A percentile compares a stretch with the other conserved stretches of the same genome.
Evolutionary conservation across 164 flowering plant species (phyloP).

Genomic region (Santalum album): DNA sequence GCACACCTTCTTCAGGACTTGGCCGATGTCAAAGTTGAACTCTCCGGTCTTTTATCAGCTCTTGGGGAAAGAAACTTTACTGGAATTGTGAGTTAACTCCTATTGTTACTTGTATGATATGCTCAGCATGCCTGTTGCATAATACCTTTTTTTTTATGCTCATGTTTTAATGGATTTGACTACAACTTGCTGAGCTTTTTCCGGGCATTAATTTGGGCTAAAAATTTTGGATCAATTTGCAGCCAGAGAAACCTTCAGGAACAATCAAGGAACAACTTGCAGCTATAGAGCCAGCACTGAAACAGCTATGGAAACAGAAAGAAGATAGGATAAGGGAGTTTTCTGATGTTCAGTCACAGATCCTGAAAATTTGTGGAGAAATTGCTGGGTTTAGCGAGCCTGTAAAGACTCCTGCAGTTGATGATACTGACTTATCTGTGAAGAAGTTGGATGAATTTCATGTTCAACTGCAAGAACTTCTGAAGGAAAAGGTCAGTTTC

Average conservation of each 20-base stretch:
- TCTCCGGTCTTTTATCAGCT: constrained; percentile 59
- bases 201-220: too few relatives aligned
- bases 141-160: not conserved
- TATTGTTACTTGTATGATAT: too few relatives aligned
- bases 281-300: constrained; percentile 72
- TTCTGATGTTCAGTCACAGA: constrained; percentile 73
- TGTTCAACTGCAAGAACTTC: constrained; percentile 77
- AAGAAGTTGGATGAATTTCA: constrained; percentile 80
- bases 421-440: constrained; percentile 70
- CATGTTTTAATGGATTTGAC: not conserved
- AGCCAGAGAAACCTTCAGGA: constrained; percentile 75
- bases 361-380: constrained; percentile 79
- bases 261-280: constrained; percentile 93
- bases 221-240: constrained; percentile 16
- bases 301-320: constrained; percentile 72
- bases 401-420: constrained; percentile 39
- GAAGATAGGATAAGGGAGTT: constrained; percentile 73
- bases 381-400: constrained; percentile 57
- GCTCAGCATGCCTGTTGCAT: too few relatives aligned
- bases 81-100: constrained; percentile 51
- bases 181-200: too few relatives aligned
- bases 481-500: constrained; percentile 83
- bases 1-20: constrained; percentile 76
- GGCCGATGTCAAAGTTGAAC: constrained; percentile 69
- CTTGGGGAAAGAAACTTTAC: constrained; percentile 71